Evolutionary conservation across 148 eudicot genomes (phyloP).

Genomic region (Silene conica): DNA sequence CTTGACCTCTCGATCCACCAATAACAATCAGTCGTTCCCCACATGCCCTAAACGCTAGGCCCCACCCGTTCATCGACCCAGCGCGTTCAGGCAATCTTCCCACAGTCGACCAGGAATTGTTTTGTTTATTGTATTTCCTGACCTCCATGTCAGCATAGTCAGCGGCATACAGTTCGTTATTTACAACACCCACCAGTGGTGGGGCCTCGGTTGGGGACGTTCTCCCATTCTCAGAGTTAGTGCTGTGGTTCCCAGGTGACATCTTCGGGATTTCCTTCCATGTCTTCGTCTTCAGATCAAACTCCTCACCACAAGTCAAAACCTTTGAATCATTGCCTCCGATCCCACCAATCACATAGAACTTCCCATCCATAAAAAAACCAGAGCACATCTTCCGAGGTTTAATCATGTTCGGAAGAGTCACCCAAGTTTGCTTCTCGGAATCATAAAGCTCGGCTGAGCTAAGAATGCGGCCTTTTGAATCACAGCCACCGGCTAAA

Average conservation of each 20-base stretch:
- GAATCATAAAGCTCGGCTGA: slow-evolving; percentile 75
- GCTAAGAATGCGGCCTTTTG: slow-evolving; percentile 40
- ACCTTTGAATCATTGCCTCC: slow-evolving; percentile 41
- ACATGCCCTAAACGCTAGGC: slow-evolving; percentile 86
- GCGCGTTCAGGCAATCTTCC: slow-evolving; percentile 82
- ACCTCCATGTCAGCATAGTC: slow-evolving; percentile 75
- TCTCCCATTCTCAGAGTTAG: slow-evolving; percentile 31
- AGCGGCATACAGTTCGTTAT: slow-evolving; percentile 75
- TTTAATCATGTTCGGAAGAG: slow-evolving; percentile 64
- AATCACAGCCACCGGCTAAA: slow-evolving; percentile 80
- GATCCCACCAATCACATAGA: slow-evolving; percentile 86
- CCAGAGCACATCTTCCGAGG: slow-evolving; percentile 79
- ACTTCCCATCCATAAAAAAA: slow-evolving; percentile 83
- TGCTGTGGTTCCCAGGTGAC: slow-evolving; percentile 57
- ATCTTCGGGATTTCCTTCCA: slow-evolving; percentile 74
- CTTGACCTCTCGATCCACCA: slow-evolving; percentile 59
- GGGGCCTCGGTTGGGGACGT: slow-evolving; percentile 75
- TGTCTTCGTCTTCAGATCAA: slow-evolving; percentile 40
- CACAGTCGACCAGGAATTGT: slow-evolving; percentile 44
- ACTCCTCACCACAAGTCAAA: slow-evolving; percentile 83
- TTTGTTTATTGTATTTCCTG: slow-evolving; percentile 51
- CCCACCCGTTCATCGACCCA: slow-evolving; percentile 86
- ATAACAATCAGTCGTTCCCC: slow-evolving; percentile 70
- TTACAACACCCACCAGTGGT: slow-evolving; percentile 83
- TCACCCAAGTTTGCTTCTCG: slow-evolving; percentile 52